A percentile compares a stretch with the other conserved stretches of the same genome.
Conservation (phyloP, 1,139 yeast genomes). For the Candida buenavistaensis region DNA sequence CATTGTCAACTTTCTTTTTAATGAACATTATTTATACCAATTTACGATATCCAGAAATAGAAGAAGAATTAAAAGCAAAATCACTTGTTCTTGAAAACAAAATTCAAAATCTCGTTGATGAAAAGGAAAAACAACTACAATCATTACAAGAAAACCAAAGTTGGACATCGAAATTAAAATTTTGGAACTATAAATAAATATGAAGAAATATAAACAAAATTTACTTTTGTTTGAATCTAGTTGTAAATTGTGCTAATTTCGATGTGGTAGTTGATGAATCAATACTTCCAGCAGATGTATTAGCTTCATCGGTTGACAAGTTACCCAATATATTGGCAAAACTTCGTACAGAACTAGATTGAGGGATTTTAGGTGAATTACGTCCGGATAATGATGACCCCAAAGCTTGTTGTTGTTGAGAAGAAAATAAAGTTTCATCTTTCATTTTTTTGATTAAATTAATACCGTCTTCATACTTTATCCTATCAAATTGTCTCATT, state of each 20-base stretch:
- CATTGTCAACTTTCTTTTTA: conserved; percentile 39
- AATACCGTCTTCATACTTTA: conserved; percentile 43
- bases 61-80: conserved; percentile 22
- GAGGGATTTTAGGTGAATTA: conserved; percentile 5
- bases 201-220: conserved; percentile 3
- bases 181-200: conserved; percentile 26
- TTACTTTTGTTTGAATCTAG: conserved; percentile 24
- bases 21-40: conserved; percentile 36
- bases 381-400: conserved; percentile 2
- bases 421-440: conserved; percentile 3
- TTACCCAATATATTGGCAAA: conserved; percentile 9
- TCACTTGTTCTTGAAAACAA: conserved; percentile 29
- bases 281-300: conserved; percentile 27
- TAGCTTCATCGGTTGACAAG: conserved; percentile 11
- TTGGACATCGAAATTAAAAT: conserved; percentile 23
- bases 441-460: conserved; percentile 39
- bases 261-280: conserved; percentile 33
- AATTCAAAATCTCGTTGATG: conserved; percentile 34
- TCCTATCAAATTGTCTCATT: conserved; percentile 43
- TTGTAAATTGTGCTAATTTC: conserved; percentile 45
- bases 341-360: conserved; percentile 8
- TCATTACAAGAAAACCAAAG: conserved; percentile 5
- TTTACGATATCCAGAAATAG: conserved; percentile 33
- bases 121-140: conserved; percentile 18
- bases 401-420: conserved; percentile 1